These are phyloP conservation scores for Podospora pseudoanserina DNA, from an alignment of 495 filamentous ascomycete genomes.

Conservation along the genomic window DNA sequence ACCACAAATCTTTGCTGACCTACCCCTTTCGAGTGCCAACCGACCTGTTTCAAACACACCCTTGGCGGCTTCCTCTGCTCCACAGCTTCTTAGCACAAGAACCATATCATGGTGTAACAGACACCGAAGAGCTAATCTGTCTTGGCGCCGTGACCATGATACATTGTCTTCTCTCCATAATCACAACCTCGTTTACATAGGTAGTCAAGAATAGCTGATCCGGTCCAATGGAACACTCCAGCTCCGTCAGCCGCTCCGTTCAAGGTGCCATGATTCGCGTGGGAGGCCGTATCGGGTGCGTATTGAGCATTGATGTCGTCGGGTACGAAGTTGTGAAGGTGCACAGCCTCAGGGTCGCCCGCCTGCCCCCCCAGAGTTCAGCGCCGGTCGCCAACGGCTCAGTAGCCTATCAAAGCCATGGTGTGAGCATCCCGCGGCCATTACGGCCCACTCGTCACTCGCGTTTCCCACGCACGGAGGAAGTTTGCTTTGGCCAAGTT, in stretches of 20 bases:
- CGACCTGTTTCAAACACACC: not conserved
- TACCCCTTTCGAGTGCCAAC: not conserved
- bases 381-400: conserved; percentile 9
- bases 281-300: conserved; percentile 7
- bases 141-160: not conserved
- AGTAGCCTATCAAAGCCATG: conserved; percentile 22
- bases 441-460: conserved; percentile 11
- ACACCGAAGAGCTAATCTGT: not conserved
- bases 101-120: not conserved
- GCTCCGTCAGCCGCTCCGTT: not conserved
- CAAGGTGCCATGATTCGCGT: not conserved
- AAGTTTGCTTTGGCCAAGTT: not conserved
- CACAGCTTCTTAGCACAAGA: not conserved
- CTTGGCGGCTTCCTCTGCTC: not conserved
- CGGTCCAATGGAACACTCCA: not conserved
- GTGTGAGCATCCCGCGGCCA: conserved; percentile 12
- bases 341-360: conserved; percentile 27
- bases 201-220: not conserved
- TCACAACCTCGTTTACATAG: not conserved
- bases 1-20: not conserved
- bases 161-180: not conserved
- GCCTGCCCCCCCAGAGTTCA: conserved; percentile 10
- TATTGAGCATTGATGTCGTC: not conserved
- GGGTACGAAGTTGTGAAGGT: conserved; percentile 3
- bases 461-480: not conserved